Base-by-base conservation (phyloP, 768 basidiomycete species). In the Mycena venus region DNA sequence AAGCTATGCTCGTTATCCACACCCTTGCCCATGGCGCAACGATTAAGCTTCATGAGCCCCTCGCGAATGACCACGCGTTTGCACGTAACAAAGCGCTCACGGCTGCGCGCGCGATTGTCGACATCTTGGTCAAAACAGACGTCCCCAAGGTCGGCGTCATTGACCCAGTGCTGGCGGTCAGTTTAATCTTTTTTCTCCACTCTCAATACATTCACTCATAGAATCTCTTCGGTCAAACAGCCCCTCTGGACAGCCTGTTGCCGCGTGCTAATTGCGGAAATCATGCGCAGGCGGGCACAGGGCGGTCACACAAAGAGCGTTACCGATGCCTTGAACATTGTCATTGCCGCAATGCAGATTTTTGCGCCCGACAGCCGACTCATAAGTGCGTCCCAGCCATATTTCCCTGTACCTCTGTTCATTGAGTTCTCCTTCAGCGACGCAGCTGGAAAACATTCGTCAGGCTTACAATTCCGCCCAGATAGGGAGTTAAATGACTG, bases 41-140 rank as follows among this genome's bases (percentile, higher is more conserved):
- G 7, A 81, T 82, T 38, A 80, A 80, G 62, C 74, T 84, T 9
- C 78, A 82, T 55, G 74, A 72, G 31, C 64, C 74, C 42, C 78
- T 79, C 56, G 66, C 61, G 55, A 73, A 74, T 19, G 55, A 73
- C 14, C 71, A 79, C 40, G 8, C 31, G 9, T 62, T 40, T 29
- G 70, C 74, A 12, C 62, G 71, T 21, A 51, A 17, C 3, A 70
- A 73, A 25, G 42, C 44, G 0, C 68, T 75, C 32, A 17, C 44
- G 1, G 74, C 74, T 11, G 77, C 77, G 21, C 40, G 73, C 17
- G 55, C 71, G 1, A 68, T 75, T 21, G 63, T 56, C 31, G 36
- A 55, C 19, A 61, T 75, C 51, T 42, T 78, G 25, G 40, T 31
- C 5, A 53, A 73, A 23, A 66, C 65, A 4, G 68, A 75, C 31